phyloP scores from a whole-genome alignment of 129 eudicot genomes.

The Chrysanthemum makinoi region DNA sequence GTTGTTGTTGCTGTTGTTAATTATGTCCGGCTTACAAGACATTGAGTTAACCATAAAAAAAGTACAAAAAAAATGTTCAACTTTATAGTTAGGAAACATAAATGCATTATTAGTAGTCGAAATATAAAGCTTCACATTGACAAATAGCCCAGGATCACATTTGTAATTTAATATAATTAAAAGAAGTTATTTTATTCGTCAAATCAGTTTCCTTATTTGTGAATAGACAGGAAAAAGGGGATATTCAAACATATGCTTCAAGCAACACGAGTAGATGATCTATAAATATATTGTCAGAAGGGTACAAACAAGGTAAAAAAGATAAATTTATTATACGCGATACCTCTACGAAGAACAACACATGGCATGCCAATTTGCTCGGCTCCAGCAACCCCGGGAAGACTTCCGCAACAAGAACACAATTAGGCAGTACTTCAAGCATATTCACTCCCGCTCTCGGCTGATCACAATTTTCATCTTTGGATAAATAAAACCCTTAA shows the following conservation, averaged over 20 bases:
- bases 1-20: too few relatives aligned
- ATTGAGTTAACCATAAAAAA: background rate
- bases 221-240: background rate
- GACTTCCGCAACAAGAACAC: conserved; percentile 84
- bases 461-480: conserved; percentile 60
- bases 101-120: background rate
- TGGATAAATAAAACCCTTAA: conserved; percentile 26
- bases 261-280: background rate
- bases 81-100: background rate
- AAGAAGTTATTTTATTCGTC: background rate
- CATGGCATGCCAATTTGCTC: conserved; percentile 95
- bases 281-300: background rate
- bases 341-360: conserved; percentile 89
- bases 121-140: background rate
- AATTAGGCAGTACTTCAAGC: conserved; percentile 64
- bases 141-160: background rate
- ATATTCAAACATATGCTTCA: background rate
- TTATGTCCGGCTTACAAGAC: too few relatives aligned
- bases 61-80: background rate
- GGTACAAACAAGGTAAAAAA: too few relatives aligned
- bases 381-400: conserved; percentile 83
- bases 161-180: background rate
- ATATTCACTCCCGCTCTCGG: conserved; percentile 78
- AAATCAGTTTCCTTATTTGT: background rate
- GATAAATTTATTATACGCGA: background rate